phyloP scores from a whole-genome alignment of 108 stramenopile genomes.

The Stephanodiscus minutulus region DNA sequence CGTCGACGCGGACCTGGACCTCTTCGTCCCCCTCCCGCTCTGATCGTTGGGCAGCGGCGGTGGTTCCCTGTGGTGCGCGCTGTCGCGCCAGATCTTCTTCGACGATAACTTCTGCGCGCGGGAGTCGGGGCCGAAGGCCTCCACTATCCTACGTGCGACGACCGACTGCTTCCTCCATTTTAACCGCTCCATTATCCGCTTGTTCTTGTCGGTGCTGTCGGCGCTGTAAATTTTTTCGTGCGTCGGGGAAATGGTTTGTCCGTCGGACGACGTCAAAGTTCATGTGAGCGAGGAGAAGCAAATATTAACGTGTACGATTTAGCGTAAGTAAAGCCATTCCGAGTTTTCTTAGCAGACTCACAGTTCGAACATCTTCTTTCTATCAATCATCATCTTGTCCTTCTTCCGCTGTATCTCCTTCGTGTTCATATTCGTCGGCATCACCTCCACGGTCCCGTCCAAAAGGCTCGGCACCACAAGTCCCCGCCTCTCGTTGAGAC shows the following conservation, averaged over 20 bases:
- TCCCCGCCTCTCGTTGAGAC: constrained; percentile 49
- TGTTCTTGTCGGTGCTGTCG: constrained; percentile 34
- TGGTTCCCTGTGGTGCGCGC: background rate
- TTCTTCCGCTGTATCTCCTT: constrained; percentile 45
- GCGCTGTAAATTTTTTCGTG: background rate
- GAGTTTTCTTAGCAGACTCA: background rate
- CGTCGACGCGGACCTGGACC: background rate
- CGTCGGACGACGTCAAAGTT: background rate
- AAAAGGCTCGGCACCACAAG: constrained; percentile 67
- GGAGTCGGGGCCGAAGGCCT: constrained; percentile 32
- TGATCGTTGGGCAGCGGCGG: background rate
- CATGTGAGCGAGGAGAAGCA: background rate
- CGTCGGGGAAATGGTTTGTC: background rate
- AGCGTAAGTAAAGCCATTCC: background rate
- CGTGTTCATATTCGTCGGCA: constrained; percentile 31
- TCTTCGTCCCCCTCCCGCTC: background rate
- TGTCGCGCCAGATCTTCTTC: constrained; percentile 11
- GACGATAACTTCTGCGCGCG: background rate
- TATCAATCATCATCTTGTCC: constrained; percentile 33
- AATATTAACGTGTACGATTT: no score
- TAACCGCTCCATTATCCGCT: constrained; percentile 32
- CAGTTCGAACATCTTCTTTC: constrained; percentile 15
- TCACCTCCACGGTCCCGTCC: constrained; percentile 62
- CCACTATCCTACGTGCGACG: constrained; percentile 19
- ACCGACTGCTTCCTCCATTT: constrained; percentile 22